Conservation (phyloP, 345 rosid species). For the Durio zibethinus region DNA sequence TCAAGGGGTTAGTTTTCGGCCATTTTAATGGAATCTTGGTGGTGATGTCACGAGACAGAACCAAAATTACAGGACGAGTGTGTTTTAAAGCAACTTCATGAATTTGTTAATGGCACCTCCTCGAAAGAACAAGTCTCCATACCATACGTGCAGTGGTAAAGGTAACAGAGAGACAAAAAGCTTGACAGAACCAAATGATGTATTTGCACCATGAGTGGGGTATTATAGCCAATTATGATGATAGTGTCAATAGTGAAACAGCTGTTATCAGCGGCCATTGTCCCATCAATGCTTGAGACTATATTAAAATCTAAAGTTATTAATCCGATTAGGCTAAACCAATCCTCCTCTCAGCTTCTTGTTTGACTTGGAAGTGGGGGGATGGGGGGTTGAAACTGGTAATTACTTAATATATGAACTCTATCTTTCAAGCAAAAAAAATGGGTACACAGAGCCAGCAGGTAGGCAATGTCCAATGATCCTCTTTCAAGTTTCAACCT, state of each 20-base stretch:
- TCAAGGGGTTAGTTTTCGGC: background rate
- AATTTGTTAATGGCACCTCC: background rate
- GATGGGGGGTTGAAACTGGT: background rate
- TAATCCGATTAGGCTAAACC: background rate
- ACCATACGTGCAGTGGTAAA: background rate
- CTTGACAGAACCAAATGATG: background rate
- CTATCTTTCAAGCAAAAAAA: background rate
- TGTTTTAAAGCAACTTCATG: background rate
- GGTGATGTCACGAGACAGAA: conserved; percentile 9
- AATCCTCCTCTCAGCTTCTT: background rate
- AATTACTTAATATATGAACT: background rate
- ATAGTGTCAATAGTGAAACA: background rate
- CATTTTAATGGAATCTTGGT: background rate
- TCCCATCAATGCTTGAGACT: background rate
- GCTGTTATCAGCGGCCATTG: background rate
- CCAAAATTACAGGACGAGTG: background rate
- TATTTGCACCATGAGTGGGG: background rate
- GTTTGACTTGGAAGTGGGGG: background rate
- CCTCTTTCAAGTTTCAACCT: no score
- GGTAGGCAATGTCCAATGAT: no score
- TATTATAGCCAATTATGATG: background rate
- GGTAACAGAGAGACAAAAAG: background rate
- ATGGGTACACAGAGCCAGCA: background rate
- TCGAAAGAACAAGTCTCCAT: background rate
- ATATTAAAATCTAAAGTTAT: no score